phyloP scores from a whole-genome alignment of 2,329 filamentous ascomycete species.

The Neurospora sp. region DNA sequence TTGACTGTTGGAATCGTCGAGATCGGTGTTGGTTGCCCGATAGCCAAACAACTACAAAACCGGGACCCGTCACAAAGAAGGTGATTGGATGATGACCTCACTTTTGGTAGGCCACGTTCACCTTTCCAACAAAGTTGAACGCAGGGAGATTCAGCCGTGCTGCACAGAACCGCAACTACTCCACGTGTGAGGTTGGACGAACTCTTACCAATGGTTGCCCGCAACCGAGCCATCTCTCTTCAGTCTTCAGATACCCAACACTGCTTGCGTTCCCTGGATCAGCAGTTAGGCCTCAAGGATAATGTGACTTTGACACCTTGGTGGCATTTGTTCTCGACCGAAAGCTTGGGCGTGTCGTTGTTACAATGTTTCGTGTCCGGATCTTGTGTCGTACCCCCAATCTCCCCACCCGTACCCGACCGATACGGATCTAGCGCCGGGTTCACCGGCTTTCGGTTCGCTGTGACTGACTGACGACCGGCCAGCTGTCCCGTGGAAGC shows the following conservation, averaged over 20 bases:
- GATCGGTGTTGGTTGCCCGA: background rate
- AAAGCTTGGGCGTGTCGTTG: background rate
- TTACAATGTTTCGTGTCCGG: background rate
- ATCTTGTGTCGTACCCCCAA: background rate
- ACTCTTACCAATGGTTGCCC: background rate
- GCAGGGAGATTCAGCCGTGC: background rate
- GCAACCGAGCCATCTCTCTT: background rate
- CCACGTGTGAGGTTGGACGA: background rate
- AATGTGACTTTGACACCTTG: background rate
- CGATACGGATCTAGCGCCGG: background rate
- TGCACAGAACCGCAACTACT: background rate
- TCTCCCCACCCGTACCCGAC: background rate
- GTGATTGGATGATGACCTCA: background rate
- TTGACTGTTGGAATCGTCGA: background rate
- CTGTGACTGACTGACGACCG: background rate
- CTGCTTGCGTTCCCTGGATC: background rate
- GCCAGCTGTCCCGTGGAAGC: background rate
- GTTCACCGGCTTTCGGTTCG: background rate
- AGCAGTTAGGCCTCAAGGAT: background rate
- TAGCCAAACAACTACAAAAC: background rate
- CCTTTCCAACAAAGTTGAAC: background rate
- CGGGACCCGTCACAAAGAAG: background rate
- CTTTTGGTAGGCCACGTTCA: background rate
- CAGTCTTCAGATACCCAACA: background rate
- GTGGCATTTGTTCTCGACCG: background rate